Percentiles rank a stretch among this genome's conserved stretches.
phyloP scores from a whole-genome alignment of 202 grass and related monocot species.

The Bolboschoenoplectus hybrid region DNA sequence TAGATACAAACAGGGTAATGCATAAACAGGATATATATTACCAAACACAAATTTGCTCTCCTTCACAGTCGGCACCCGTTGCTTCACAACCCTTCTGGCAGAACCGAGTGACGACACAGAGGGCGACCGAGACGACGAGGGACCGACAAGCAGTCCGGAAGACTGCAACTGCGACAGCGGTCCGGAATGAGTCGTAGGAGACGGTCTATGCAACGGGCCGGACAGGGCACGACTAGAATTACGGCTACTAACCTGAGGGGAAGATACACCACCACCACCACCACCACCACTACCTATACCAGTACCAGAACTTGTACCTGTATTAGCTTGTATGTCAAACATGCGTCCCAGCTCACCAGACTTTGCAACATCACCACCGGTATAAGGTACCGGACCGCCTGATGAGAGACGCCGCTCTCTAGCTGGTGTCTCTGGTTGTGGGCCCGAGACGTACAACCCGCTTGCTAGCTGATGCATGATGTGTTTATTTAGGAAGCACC shows the following conservation, averaged over 20 bases:
- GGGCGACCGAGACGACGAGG: constrained; percentile 46
- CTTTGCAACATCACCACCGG: constrained; percentile 66
- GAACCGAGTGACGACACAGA: constrained; percentile 39
- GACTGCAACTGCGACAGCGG: constrained; percentile 60
- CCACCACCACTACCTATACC: not conserved
- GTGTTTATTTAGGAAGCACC: constrained; percentile 2
- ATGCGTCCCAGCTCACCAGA: constrained; percentile 90
- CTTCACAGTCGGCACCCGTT: constrained; percentile 40
- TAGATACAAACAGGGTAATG: not conserved
- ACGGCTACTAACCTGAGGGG: constrained; percentile 52
- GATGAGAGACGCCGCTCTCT: constrained; percentile 58
- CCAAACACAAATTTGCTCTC: constrained; percentile 38
- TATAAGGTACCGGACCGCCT: constrained; percentile 73
- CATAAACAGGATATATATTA: not conserved
- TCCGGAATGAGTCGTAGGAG: constrained; percentile 52
- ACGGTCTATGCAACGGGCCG: constrained; percentile 42
- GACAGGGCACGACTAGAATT: constrained; percentile 34
- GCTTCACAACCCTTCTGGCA: constrained; percentile 37
- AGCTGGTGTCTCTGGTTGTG: constrained; percentile 55
- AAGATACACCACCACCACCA: constrained; percentile 28
- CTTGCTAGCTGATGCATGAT: constrained; percentile 73
- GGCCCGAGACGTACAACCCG: constrained; percentile 93
- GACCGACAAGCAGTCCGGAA: constrained; percentile 62
- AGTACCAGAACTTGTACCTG: not conserved
- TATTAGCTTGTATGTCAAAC: constrained; percentile 66